phyloP scores from a whole-genome alignment of 805 yeast species.

The Hyphopichia homilentoma region DNA sequence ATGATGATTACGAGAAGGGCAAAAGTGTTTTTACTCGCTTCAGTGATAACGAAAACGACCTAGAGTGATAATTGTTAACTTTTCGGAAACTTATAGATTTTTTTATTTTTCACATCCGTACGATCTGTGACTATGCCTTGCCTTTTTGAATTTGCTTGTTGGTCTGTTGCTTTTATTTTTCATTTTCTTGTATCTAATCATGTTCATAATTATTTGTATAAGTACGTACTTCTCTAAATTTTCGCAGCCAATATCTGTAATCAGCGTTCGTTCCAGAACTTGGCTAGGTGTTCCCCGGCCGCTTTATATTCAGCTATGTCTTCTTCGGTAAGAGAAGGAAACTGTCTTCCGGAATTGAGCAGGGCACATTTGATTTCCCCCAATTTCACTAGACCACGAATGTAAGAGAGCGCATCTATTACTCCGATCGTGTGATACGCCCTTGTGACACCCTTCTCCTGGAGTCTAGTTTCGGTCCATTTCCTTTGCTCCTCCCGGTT shows the following conservation, averaged over 20 bases:
- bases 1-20: not conserved
- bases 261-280: conserved; percentile 19
- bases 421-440: conserved; percentile 36
- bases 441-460: conserved; percentile 36
- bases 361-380: conserved; percentile 16
- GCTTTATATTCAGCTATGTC: conserved; percentile 10
- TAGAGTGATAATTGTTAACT: too few relatives aligned
- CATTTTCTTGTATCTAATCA: too few relatives aligned
- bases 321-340: conserved; percentile 16
- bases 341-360: conserved; percentile 15
- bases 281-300: conserved; percentile 13
- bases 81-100: too few relatives aligned
- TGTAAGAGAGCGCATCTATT: conserved; percentile 23
- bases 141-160: too few relatives aligned
- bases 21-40: too few relatives aligned
- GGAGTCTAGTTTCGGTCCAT: conserved; percentile 38
- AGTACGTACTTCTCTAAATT: too few relatives aligned
- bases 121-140: too few relatives aligned
- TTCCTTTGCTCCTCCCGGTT: conserved; percentile 40
- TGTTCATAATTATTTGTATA: too few relatives aligned
- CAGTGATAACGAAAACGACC: too few relatives aligned
- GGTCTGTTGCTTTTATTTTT: too few relatives aligned
- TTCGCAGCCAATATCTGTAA: too few relatives aligned
- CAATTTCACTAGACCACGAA: conserved; percentile 16
- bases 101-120: too few relatives aligned